Evolutionary conservation across 257 asterid species (phyloP).

Genomic region (Lantana camara): DNA sequence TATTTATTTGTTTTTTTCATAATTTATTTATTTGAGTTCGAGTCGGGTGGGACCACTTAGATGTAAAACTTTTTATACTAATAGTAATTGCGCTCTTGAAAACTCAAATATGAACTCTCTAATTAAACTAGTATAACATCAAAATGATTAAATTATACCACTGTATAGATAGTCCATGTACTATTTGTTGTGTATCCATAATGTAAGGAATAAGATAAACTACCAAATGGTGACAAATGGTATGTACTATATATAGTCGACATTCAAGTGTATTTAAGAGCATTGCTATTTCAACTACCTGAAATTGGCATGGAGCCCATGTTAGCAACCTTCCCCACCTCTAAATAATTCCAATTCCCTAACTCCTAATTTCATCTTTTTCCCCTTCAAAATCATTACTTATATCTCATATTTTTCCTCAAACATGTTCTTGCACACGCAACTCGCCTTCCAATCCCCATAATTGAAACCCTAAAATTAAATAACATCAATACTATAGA

Average conservation of each 20-base stretch:
- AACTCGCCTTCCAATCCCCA: conserved; percentile 9
- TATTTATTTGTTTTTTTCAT: too few relatives aligned
- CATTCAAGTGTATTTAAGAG: neutral
- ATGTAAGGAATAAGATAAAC: neutral
- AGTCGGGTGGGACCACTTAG: too few relatives aligned
- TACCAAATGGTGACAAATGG: neutral
- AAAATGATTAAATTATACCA: too few relatives aligned
- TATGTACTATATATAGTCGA: neutral
- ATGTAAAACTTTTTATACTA: too few relatives aligned
- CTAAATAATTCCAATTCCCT: conserved; percentile 21
- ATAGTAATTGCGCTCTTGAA: too few relatives aligned
- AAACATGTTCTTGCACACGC: conserved; percentile 4
- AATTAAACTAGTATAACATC: too few relatives aligned
- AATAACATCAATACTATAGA: neutral
- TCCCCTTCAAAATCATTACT: conserved; percentile 8
- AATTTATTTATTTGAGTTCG: too few relatives aligned
- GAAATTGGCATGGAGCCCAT: neutral
- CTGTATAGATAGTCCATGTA: too few relatives aligned
- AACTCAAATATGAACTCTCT: too few relatives aligned
- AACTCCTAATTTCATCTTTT: conserved; percentile 12
- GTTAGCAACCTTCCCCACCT: conserved; percentile 24
- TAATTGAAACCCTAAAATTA: neutral
- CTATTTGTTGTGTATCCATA: neutral
- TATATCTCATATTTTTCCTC: conserved; percentile 1
- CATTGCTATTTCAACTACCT: neutral